Conservation (phyloP, 192 early-diverging fungal species). For the Entomortierella lignicola region DNA sequence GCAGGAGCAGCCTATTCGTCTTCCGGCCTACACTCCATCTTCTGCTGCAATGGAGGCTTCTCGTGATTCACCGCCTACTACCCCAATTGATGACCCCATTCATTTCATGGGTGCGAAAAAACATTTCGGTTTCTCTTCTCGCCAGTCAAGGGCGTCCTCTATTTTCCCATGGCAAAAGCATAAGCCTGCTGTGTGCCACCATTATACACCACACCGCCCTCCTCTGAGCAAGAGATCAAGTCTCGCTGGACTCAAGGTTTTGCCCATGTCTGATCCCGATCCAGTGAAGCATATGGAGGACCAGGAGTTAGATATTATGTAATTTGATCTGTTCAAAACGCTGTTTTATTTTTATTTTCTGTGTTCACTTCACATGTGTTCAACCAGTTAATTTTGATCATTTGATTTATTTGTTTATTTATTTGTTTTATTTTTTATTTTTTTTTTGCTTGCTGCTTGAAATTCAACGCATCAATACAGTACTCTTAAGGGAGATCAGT, state of each 20-base stretch:
- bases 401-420: neutral
- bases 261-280: constrained; percentile 30
- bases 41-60: constrained; percentile 21
- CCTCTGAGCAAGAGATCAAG: constrained; percentile 46
- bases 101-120: constrained; percentile 28
- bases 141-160: constrained; percentile 30
- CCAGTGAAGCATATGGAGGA: constrained; percentile 24
- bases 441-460: too few species aligned
- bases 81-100: constrained; percentile 42
- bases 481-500: constrained; percentile 30
- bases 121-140: constrained; percentile 51
- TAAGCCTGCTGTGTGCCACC: constrained; percentile 48
- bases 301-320: constrained; percentile 37
- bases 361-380: neutral
- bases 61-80: constrained; percentile 31
- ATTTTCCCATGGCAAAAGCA: constrained; percentile 55
- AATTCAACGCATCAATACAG: neutral
- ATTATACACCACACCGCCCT: constrained; percentile 51
- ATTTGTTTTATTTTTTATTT: too few species aligned
- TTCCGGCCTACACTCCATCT: constrained; percentile 47
- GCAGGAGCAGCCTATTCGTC: constrained; percentile 38
- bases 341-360: constrained; percentile 11
- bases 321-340: constrained; percentile 4
- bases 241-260: constrained; percentile 44
- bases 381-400: neutral